Percentiles rank a stretch among this genome's conserved stretches.
These are phyloP conservation scores for Boletus subcaerulescens DNA, from an alignment of 768 basidiomycete genomes.

Conservation along the genomic window DNA sequence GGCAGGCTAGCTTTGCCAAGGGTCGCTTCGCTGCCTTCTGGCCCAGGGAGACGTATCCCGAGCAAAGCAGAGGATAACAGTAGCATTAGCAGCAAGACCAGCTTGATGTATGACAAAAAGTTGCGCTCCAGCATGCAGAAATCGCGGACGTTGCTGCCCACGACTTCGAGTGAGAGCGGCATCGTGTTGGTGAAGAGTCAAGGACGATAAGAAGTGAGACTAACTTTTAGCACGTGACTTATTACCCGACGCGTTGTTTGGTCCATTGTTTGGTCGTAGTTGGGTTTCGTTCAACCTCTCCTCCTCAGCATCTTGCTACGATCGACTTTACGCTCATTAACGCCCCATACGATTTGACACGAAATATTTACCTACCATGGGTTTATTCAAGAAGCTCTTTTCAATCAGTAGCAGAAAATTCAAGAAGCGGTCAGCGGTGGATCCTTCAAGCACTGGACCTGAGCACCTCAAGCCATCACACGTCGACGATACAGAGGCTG, in stretches of 20 bases:
- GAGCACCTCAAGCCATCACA: slow-evolving; percentile 13
- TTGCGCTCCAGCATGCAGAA: slow-evolving; percentile 80
- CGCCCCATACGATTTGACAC: slow-evolving; percentile 30
- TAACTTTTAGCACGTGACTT: slow-evolving; percentile 15
- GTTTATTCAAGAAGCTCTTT: slow-evolving; percentile 67
- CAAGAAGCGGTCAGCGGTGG: slow-evolving; percentile 39
- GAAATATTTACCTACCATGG: slow-evolving; percentile 43
- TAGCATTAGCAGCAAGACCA: slow-evolving; percentile 61
- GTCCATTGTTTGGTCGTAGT: slow-evolving; percentile 44
- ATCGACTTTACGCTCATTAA: slow-evolving; percentile 24
- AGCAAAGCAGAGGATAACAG: slow-evolving; percentile 64
- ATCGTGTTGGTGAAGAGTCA: not conserved
- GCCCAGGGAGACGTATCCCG: slow-evolving; percentile 52
- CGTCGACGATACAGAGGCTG: slow-evolving; percentile 46
- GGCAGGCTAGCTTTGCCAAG: slow-evolving; percentile 38
- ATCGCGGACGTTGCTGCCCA: slow-evolving; percentile 66
- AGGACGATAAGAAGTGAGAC: too few relatives aligned
- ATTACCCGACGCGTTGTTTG: slow-evolving; percentile 29
- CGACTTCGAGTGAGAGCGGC: slow-evolving; percentile 38
- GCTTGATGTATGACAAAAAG: slow-evolving; percentile 63
- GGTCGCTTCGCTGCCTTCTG: slow-evolving; percentile 19
- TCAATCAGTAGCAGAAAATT: slow-evolving; percentile 66
- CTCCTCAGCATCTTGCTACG: slow-evolving; percentile 3
- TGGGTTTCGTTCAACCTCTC: slow-evolving; percentile 11
- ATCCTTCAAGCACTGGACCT: slow-evolving; percentile 22